These are phyloP conservation scores for Chaetothyriales sp. DNA, from an alignment of 2,329 filamentous ascomycete genomes.

Conservation along the genomic window DNA sequence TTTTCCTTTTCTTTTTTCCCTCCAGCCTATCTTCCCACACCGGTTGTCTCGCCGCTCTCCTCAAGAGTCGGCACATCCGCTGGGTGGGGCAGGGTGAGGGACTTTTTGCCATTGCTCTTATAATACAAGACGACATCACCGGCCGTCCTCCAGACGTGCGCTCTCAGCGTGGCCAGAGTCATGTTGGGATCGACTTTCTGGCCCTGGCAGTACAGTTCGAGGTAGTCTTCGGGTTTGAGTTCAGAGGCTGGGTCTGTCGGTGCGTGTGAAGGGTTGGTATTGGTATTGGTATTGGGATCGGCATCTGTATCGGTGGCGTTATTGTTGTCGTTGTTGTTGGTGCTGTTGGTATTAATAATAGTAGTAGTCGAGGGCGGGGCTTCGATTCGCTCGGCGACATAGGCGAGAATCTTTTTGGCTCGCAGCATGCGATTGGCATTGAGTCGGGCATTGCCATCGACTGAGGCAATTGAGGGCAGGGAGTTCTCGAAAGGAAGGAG, in stretches of 20 bases:
- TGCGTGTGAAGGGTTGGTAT: neutral
- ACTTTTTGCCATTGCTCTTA: slow-evolving; percentile 73
- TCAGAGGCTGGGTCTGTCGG: slow-evolving; percentile 26
- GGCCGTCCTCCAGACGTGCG: slow-evolving; percentile 89
- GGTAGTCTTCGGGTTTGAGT: slow-evolving; percentile 76
- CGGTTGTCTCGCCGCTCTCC: slow-evolving; percentile 13
- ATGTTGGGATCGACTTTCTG: slow-evolving; percentile 59
- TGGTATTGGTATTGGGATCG: neutral
- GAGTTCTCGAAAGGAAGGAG: slow-evolving; percentile 64
- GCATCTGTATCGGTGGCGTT: neutral
- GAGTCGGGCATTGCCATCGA: slow-evolving; percentile 71
- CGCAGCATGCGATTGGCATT: slow-evolving; percentile 96
- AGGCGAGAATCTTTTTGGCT: slow-evolving; percentile 83
- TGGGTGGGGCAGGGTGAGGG: slow-evolving; percentile 20
- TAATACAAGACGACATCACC: slow-evolving; percentile 84
- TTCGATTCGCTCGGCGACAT: slow-evolving; percentile 85
- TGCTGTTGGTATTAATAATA: neutral
- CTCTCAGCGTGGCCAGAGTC: slow-evolving; percentile 83
- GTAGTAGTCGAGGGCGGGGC: slow-evolving; percentile 27
- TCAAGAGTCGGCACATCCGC: slow-evolving; percentile 12
- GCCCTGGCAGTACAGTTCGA: slow-evolving; percentile 83
- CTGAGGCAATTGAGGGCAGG: slow-evolving; percentile 56
- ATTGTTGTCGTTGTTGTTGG: slow-evolving; percentile 5
- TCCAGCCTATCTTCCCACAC: slow-evolving; percentile 19
- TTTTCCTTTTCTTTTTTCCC: slow-evolving; percentile 23